Conservation (phyloP, 2,329 filamentous ascomycete genomes). For the Ramularia endophylla region DNA sequence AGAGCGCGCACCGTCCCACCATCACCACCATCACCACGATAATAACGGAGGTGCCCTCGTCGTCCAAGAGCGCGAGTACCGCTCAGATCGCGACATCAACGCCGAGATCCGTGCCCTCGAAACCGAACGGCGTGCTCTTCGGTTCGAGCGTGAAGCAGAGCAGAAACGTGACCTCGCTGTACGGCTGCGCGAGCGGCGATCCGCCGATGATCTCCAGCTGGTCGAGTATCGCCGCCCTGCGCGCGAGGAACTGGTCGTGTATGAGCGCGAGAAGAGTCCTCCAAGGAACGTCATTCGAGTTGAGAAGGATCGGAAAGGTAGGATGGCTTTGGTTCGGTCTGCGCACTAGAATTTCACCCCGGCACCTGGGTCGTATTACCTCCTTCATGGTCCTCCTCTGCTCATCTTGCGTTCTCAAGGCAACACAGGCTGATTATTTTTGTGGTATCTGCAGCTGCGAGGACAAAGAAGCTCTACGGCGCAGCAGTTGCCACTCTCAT, state of each 20-base stretch:
- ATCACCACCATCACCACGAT: constrained; percentile 13
- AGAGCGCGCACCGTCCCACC: constrained; percentile 21
- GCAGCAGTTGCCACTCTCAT: too few relatives aligned
- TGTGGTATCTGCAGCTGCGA: too few relatives aligned
- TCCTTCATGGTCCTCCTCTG: too few relatives aligned
- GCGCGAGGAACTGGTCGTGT: constrained; percentile 53
- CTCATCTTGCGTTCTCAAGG: too few relatives aligned
- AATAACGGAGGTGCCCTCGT: constrained; percentile 34
- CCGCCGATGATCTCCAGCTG: constrained; percentile 42
- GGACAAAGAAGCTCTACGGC: too few relatives aligned
- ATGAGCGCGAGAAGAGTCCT: constrained; percentile 37
- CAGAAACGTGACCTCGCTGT: constrained; percentile 34
- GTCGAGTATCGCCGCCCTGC: constrained; percentile 47
- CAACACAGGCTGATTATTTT: too few relatives aligned
- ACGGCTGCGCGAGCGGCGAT: constrained; percentile 37
- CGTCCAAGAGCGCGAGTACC: constrained; percentile 38
- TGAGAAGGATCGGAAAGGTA: constrained; percentile 93
- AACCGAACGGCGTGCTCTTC: constrained; percentile 47
- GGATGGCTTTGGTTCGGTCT: constrained; percentile 79
- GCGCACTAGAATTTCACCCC: constrained; percentile 44
- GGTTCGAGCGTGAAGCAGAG: constrained; percentile 51
- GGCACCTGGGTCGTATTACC: too few relatives aligned
- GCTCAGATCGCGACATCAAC: constrained; percentile 58
- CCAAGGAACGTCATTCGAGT: constrained; percentile 59
- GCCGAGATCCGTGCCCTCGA: constrained; percentile 70